Conservation (phyloP, 2,329 filamentous ascomycete genomes). For the Penicillium carneum region DNA sequence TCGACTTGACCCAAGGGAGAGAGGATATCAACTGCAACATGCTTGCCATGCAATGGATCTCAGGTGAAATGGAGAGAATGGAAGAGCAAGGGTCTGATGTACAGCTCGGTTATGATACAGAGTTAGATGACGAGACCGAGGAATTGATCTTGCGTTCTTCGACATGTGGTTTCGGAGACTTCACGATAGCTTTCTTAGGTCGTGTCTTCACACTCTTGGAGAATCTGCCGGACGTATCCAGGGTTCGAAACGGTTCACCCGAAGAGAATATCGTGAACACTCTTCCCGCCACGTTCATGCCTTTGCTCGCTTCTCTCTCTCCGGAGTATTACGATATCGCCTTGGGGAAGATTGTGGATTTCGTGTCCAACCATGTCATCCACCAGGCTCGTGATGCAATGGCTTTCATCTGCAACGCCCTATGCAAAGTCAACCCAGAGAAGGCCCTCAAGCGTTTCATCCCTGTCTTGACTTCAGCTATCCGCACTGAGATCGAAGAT, state of each 20-base stretch:
- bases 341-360: conserved; percentile 87
- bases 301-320: conserved; percentile 86
- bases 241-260: conserved; percentile 86
- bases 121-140: conserved; percentile 85
- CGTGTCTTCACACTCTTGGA: conserved; percentile 95
- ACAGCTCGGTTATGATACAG: conserved; percentile 81
- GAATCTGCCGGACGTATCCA: conserved; percentile 88
- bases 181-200: conserved; percentile 85
- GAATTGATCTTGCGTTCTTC: conserved; percentile 88
- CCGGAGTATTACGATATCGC: conserved; percentile 92
- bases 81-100: conserved; percentile 85
- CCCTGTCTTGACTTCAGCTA: conserved; percentile 87
- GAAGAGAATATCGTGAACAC: conserved; percentile 98
- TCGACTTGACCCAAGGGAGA: conserved; percentile 75
- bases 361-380: conserved; percentile 91
- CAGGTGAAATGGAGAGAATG: conserved; percentile 90
- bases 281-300: conserved; percentile 86
- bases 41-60: conserved; percentile 90
- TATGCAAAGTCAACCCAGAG: conserved; percentile 93
- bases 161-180: conserved; percentile 91
- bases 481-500: conserved; percentile 94
- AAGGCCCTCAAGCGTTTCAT: conserved; percentile 91
- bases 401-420: conserved; percentile 95
- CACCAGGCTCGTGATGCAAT: conserved; percentile 97
- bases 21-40: conserved; percentile 74